Evolutionary conservation across 1,139 yeast genomes (phyloP), one percentile per base, ranked within the genome.

Genomic region (Suhomyces ambrosiae): DNA sequence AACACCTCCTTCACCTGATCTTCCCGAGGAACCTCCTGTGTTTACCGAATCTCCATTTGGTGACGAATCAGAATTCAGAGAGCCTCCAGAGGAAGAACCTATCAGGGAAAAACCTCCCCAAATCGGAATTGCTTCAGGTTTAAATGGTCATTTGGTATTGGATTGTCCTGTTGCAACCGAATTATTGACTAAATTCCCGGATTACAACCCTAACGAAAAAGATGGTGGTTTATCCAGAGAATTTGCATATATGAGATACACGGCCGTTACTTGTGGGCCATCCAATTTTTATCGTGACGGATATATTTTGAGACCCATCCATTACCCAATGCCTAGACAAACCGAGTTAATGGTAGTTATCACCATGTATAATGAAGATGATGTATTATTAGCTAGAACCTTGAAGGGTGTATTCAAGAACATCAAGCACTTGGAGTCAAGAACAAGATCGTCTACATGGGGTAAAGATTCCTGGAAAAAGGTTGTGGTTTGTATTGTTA

Each of bases 91-190:
- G 21, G 62, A 65, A 25, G 63, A 62, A 12, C 59, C 59, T 8
- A 46, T 54, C 12, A 49, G 71, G 22, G 62, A 65, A 13, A 65
- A 64, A 44, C 40, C 42, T 10, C 69, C 71, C 12, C 65, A 60
- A 25, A 61, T 63, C 26, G 69, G 72, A 9, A 52, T 65, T 15
- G 74, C 73, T 6, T 49, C 65, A 3, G 75, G 74, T 24, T 59
- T 66, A 41, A 68, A 70, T 43, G 77, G 77, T 26, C 74, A 71
- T 51, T 71, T 71, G 59, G 76, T 71, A 7, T 60, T 71, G 44
- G 77, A 71, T 51, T 71, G 77, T 58, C 77, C 77, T 5, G 75
- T 71, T 12, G 77, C 77, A 3, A 65, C 72, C 15, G 76, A 70
- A 45, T 58, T 71, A 36, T 60, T 71, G 39, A 52, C 68, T 11